Evolutionary conservation across 108 stramenopile species (phyloP).

Genomic region (Cyclotella sp.): DNA sequence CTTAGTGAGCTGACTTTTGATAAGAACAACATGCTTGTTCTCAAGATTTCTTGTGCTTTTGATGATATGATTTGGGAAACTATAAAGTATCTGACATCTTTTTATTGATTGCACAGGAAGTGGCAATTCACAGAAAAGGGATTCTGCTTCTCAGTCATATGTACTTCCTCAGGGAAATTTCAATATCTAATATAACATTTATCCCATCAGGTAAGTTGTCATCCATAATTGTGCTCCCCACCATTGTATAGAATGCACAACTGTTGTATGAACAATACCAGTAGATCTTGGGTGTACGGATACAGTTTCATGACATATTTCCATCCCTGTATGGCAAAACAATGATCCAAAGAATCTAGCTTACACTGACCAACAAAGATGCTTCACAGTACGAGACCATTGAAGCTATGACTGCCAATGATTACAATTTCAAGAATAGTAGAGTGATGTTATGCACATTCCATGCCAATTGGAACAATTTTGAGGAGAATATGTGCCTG

Average conservation of each 20-base stretch:
- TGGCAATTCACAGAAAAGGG: constrained; percentile 10
- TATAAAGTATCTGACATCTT: background rate
- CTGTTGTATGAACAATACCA: background rate
- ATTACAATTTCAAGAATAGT: background rate
- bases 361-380: constrained; percentile 18
- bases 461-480: too few species aligned
- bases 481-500: too few species aligned
- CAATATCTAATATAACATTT: background rate
- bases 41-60: constrained; percentile 1
- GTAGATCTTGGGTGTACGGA: constrained; percentile 1
- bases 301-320: background rate
- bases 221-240: background rate
- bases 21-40: background rate
- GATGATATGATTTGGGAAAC: constrained; percentile 7
- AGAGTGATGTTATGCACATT: background rate
- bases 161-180: background rate
- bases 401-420: background rate
- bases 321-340: background rate
- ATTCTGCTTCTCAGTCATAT: background rate
- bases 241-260: background rate
- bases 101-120: constrained; percentile 5
- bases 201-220: constrained; percentile 7
- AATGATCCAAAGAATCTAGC: background rate
- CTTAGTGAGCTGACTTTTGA: background rate
- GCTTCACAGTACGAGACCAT: constrained; percentile 1